Evolutionary conservation across 805 yeast genomes (phyloP), one percentile per base, ranked within the genome.

Genomic region (Zygotorulaspora danielsina): DNA sequence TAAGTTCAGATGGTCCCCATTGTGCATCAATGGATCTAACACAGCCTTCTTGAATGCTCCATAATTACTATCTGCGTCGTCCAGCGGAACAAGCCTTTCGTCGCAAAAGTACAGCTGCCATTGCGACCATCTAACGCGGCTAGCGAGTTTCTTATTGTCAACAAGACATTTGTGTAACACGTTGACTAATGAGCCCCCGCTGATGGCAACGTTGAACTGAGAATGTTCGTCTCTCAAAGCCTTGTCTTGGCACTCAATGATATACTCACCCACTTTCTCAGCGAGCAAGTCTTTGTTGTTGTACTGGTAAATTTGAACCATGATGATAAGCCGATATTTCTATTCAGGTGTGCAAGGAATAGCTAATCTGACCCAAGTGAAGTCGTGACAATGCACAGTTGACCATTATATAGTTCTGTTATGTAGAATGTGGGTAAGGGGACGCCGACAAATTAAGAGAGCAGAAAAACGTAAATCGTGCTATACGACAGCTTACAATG

Each of bases 101-200:
- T 89, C 97, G 49, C 89, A 80, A 64, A 89, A 87, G 66, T 72
- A 89, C 9, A 89, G 79, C 44, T 77, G 77, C 94, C 95, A 84
- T 50, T 78, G 71, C 25, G 66, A 61, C 90, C 94, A 84, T 53
- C 76, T 64, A 20, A 81, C 72, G 41, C 69, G 52, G 2, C 61
- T 40, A 1, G 70, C 64, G 29, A 73, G 57, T 10, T 64, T 66
- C 17, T 61, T 39, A 58, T 84, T 74, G 46, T 75, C 77, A 39
- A 87, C 73, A 46, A 88, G 70, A 3, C 87, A 90, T 32, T 71
- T 68, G 44, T 75, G 72, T 28, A 70, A 48, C 2, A 80, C 86
- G 51, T 82, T 80, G 19, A 89, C 86, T 52, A 88, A 71, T 7
- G 96, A 85, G 1, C 97, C 97, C 29, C 97, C 97, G 42, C 93